Evolutionary conservation across 2,329 filamentous ascomycete species (phyloP), one percentile per base, ranked within the genome.

Genomic region (Fusarium abutilonis): DNA sequence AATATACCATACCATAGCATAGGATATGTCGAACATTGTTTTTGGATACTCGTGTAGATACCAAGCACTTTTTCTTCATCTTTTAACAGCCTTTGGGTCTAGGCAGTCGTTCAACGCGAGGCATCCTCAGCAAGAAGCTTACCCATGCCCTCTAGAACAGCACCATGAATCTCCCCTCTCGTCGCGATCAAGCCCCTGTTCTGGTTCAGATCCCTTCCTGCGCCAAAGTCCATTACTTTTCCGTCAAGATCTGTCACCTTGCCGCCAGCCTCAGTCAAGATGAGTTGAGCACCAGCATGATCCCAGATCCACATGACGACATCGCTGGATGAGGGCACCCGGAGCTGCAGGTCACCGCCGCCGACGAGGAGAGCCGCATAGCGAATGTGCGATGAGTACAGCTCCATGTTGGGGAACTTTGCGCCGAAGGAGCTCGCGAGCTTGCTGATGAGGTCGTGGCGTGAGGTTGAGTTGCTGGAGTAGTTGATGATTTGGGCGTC

Each of bases 211-310:
- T 71, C 67, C 39, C 76, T 68, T 1, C 76, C 76, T 1, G 70
- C 72, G 19, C 72, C 71, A 63, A 78, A 78, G 34, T 78, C 74
- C 4, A 77, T 72, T 1, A 60, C 49, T 39, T 62, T 63, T 8
- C 76, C 76, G 15, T 78, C 74, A 49, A 78, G 72, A 50, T 86
- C 84, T 0, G 82, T 85, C 41, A 86, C 76, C 52, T 73, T 76
- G 17, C 84, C 84, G 1, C 84, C 84, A 1, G 81, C 74, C 71
- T 86, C 84, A 52, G 82, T 79, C 52, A 84, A 82, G 28, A 86
- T 74, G 53, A 86, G 73, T 78, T 86, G 84, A 1, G 83, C 83
- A 6, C 83, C 84, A 0, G 83, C 83, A 59, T 86, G 84, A 60
- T 86, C 84, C 84, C 83, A 79, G 34, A 77, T 67, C 46, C 70